Base-by-base conservation (phyloP, 2,329 filamentous ascomycete genomes). In the Colletotrichum musicola region DNA sequence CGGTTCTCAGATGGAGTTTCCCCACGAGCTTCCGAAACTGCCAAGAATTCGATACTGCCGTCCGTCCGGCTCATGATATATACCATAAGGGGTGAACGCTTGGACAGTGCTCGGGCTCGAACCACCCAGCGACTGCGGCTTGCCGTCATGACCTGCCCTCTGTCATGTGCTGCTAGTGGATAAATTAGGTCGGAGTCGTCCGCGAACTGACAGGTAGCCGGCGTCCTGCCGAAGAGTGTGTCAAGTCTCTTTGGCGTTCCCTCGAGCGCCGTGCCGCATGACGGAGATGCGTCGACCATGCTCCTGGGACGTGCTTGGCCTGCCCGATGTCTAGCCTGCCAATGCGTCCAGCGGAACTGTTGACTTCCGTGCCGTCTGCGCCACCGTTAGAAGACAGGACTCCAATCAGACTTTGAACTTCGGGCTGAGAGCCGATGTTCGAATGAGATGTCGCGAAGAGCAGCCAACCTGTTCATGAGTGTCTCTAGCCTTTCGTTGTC, bases 71-170 rank as follows among this genome's bases (percentile, higher is more conserved):
- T 35, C 30, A 18, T 14, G 27, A 14, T 6, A 22, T 44, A 22
- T 20, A 20, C n/a, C 40, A 25, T 10, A 7, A 16, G n/a, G 13
- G 20, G 44, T 22, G 62, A 69, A 61, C 62, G 62, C 62, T 57
- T 69, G 44, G 66, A 61, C 56, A 51, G 50, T 69, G 66, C 62
- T 56, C 35, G 13, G 65, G 49, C 54, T 59, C 40, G 35, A 56
- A 38, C 50, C 58, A 62, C 18, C 25, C 13, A 30, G 49, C 22
- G 54, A 20, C 54, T 54, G 49, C 18, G 47, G 65, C 49, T 53
- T 47, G 13, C 40, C 22, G 20, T 35, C 46, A 51, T n/a, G 57
- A 35, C 30, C 30, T 46, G n/a, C 10, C 12, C n/a, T 2, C 13
- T 6, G 25, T 55, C 54, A 13, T 62, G 20, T n/a, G 1, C 18